phyloP scores from a whole-genome alignment of 2,329 filamentous ascomycete genomes.

The Botrytis hyacinthi region DNA sequence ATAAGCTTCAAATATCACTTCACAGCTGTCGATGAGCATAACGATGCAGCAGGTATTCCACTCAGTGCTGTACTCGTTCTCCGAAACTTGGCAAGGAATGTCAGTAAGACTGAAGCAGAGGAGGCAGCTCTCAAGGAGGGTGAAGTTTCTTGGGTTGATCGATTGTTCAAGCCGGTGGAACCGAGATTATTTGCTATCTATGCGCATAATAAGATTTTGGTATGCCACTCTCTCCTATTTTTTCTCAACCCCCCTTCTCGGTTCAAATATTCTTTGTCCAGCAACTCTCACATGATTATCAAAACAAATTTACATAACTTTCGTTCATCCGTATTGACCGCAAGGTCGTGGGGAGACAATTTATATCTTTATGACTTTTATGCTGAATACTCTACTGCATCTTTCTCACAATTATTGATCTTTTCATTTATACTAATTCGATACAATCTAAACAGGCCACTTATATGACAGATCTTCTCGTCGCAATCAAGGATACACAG shows the following conservation, averaged over 20 bases:
- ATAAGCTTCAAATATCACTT: constrained; percentile 55
- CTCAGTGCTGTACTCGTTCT: constrained; percentile 74
- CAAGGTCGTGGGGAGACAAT: constrained; percentile 78
- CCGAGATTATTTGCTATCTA: constrained; percentile 66
- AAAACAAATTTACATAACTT: constrained; percentile 83
- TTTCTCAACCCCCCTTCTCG: constrained; percentile 17
- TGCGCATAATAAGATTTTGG: constrained; percentile 64
- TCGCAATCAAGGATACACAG: constrained; percentile 26
- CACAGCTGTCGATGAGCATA: constrained; percentile 53
- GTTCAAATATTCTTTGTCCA: constrained; percentile 27
- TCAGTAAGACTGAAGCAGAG: constrained; percentile 59
- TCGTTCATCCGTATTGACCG: constrained; percentile 99
- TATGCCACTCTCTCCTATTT: constrained; percentile 39
- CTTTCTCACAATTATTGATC: constrained; percentile 21
- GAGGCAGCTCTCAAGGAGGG: constrained; percentile 53
- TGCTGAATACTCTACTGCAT: constrained; percentile 14
- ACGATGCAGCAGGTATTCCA: constrained; percentile 73
- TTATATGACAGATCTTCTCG: constrained; percentile 28
- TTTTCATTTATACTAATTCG: neutral
- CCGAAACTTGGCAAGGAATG: constrained; percentile 71
- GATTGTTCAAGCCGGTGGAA: constrained; percentile 64
- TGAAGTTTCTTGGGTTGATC: constrained; percentile 62
- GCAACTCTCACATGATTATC: constrained; percentile 66
- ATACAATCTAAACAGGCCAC: constrained; percentile 13
- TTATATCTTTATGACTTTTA: constrained; percentile 47